These are phyloP conservation scores for Marchantia paleacea DNA, from an alignment of 225 moss, liverwort and hornwort species.

Conservation along the genomic window DNA sequence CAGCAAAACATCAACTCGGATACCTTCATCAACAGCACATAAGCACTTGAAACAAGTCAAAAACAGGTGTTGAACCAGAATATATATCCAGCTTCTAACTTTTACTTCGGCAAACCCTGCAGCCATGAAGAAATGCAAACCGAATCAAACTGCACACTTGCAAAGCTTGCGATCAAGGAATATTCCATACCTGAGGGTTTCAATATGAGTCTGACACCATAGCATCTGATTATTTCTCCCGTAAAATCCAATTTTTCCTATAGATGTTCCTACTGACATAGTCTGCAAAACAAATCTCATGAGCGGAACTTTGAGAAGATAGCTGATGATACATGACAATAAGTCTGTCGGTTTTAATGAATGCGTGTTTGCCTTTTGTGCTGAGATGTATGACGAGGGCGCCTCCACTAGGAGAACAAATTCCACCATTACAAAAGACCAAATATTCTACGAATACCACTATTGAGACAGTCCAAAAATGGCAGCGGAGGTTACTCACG, in stretches of 20 bases:
- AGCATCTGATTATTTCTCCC: conserved; percentile 59
- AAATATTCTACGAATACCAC: too few relatives aligned
- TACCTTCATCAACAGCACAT: background rate
- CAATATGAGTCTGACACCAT: conserved; percentile 92
- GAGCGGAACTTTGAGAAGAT: background rate
- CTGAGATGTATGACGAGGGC: background rate
- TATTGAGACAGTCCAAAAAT: too few relatives aligned
- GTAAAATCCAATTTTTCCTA: conserved; percentile 83
- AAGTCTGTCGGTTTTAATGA: background rate
- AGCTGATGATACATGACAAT: background rate
- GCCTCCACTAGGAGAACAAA: background rate
- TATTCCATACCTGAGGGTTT: conserved; percentile 64
- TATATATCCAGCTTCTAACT: background rate
- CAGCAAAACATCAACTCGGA: background rate
- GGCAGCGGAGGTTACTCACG: background rate
- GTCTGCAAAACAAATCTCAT: conserved; percentile 38
- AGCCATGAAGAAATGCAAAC: background rate
- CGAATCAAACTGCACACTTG: background rate
- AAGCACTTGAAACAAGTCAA: background rate
- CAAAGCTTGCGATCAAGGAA: background rate
- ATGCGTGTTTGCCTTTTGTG: background rate
- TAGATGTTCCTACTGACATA: conserved; percentile 67
- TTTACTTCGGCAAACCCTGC: background rate
- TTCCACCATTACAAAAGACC: too few relatives aligned
- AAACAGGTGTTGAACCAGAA: background rate